Percentiles rank a stretch among this genome's conserved stretches.
Evolutionary conservation across 176 grass and related monocot species (phyloP).

Genomic region (Zea luxurians): DNA sequence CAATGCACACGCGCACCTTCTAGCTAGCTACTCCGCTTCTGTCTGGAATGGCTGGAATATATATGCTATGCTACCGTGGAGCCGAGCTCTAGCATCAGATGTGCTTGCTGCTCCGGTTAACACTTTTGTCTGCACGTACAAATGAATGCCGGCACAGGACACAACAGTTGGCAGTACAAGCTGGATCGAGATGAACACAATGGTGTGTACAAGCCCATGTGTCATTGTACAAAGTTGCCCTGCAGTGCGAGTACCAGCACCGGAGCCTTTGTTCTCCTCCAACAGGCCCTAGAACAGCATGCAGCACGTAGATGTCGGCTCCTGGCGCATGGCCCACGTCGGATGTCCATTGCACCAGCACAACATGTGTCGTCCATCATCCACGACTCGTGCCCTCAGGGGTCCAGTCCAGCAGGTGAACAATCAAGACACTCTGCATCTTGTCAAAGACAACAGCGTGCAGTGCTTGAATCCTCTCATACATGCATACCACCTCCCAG

Average conservation of each 20-base stretch:
- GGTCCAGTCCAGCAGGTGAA: not conserved
- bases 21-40: not conserved
- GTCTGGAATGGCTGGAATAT: too few species aligned
- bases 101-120: not conserved
- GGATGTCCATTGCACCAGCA: not conserved
- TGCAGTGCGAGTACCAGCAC: slow-evolving; percentile 20
- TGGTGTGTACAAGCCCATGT: slow-evolving; percentile 26
- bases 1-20: too few species aligned
- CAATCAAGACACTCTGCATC: not conserved
- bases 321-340: not conserved
- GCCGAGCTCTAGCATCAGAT: not conserved
- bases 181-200: not conserved
- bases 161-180: not conserved
- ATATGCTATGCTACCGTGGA: not conserved
- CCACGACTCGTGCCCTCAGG: not conserved
- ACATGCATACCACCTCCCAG: not conserved
- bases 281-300: not conserved
- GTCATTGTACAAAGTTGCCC: slow-evolving; percentile 18
- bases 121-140: not conserved
- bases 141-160: not conserved
- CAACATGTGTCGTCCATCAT: not conserved
- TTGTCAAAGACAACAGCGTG: slow-evolving; percentile 8
- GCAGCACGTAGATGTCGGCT: not conserved
- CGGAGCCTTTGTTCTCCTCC: not conserved
- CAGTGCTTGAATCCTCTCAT: not conserved